These are phyloP conservation scores for Eragrostis curvula DNA, from an alignment of 176 grass and related monocot genomes.

Conservation along the genomic window DNA sequence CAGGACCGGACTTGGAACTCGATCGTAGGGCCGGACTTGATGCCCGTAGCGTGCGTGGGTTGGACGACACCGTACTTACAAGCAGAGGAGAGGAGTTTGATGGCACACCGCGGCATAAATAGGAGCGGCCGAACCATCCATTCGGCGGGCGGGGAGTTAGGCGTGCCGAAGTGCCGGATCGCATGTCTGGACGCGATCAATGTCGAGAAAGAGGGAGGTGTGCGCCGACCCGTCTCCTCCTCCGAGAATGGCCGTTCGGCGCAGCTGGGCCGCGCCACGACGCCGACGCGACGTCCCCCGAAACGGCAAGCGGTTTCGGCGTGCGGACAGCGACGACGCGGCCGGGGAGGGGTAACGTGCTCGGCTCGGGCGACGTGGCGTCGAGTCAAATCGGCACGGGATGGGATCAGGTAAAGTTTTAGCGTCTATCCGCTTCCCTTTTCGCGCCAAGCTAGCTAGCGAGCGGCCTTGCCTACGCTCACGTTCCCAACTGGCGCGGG, in stretches of 20 bases:
- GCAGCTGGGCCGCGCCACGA: conserved; percentile 3
- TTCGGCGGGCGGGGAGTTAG: conserved; percentile 1
- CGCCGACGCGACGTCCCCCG: conserved; percentile 6
- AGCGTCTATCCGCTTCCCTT: background rate
- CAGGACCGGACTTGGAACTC: too few relatives aligned
- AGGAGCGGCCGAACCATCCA: conserved; percentile 1
- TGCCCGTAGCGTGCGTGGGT: too few relatives aligned
- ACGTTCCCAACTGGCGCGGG: background rate
- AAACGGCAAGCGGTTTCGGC: conserved; percentile 23
- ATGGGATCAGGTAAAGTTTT: background rate
- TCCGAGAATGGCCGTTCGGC: conserved; percentile 33
- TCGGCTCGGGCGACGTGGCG: background rate
- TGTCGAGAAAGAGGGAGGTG: too few relatives aligned
- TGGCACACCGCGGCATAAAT: conserved; percentile 30
- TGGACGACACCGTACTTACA: background rate
- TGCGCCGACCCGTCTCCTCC: background rate
- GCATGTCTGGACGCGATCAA: background rate
- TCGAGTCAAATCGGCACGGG: background rate
- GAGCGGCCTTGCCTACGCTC: background rate
- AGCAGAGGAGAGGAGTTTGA: background rate
- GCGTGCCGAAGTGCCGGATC: conserved; percentile 15
- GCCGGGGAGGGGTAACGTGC: conserved; percentile 25
- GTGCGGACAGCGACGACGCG: conserved; percentile 31
- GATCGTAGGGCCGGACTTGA: too few relatives aligned
- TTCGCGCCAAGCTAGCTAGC: background rate